Evolutionary conservation across 2,329 filamentous ascomycete species (phyloP).

Genomic region (Ophiostoma ulmi): DNA sequence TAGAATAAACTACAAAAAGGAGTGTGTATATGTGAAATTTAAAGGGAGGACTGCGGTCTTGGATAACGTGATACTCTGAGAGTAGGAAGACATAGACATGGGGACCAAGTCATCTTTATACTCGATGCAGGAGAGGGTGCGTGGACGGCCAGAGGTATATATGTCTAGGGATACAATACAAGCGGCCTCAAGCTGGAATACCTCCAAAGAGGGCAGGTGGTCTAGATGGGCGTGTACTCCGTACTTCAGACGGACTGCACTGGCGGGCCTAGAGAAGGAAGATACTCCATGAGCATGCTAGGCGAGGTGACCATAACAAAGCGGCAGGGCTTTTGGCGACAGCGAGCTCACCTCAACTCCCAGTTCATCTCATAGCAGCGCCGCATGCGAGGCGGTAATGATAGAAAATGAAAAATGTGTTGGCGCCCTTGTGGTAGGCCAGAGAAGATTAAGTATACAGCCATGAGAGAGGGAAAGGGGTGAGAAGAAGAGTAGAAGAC

Average conservation of each 20-base stretch:
- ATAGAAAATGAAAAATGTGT: neutral
- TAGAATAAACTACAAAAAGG: neutral
- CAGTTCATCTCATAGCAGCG: neutral
- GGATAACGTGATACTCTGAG: neutral
- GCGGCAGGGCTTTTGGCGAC: neutral
- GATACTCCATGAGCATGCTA: neutral
- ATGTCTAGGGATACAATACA: neutral
- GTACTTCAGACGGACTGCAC: neutral
- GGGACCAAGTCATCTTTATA: neutral
- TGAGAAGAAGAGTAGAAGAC: neutral
- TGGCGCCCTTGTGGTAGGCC: neutral
- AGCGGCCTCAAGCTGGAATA: neutral
- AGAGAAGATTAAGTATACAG: no score
- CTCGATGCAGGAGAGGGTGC: slow-evolving; percentile 8
- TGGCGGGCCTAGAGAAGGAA: neutral
- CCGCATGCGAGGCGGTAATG: neutral
- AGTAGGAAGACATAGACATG: neutral
- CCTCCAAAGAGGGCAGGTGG: neutral
- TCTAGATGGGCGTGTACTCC: neutral
- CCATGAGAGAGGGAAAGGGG: neutral
- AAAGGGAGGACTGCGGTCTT: neutral
- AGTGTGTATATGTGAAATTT: neutral
- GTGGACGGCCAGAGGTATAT: neutral
- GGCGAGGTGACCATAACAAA: neutral
- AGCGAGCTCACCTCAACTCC: neutral